Base-by-base conservation (phyloP, 306 rosid genomes). In the Quercus dentata region DNA sequence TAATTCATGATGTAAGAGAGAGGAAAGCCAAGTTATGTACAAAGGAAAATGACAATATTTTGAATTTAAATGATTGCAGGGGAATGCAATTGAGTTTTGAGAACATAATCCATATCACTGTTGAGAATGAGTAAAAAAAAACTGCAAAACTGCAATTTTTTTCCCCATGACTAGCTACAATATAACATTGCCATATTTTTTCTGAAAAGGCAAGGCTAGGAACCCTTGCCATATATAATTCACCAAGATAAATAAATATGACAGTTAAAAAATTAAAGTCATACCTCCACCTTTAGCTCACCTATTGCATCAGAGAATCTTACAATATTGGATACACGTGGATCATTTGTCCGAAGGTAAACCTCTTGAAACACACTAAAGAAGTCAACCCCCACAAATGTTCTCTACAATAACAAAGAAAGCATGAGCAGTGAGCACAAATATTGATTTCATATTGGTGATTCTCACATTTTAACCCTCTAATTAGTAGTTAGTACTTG, bases 271-370 rank as follows among this genome's bases (percentile, higher is more conserved):
- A 31, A 19, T 9, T 7, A 59, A 73, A 49, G 64, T 41, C 89
- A 81, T 87, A 92, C 98, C 97, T 94, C 98, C 62, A 92, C 97
- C 90, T 92, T 94, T n/a, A 94, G 97, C 87, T 94, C 97, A 79
- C 98, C 98, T 20, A 92, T 84, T 79, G 92, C 92, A 74, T 94
- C 98, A 81, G 98, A 92, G 85, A 94, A 92, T 75, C 88, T 86
- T 23, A 94, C 97, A 59, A 94, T 87, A 82, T 94, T 92, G 83
- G 88, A 78, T 6, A 92, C 97, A 3, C 97, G 94, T 11, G 94
- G 97, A 82, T 94, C 98, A 80, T 87, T 92, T 35, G 97, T 83
- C 83, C 55, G 87, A 76, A 94, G 97, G 80, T 83, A 83, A 73
- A 94, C 90, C 91, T 94, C 98, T 92, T 94, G 98, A 80, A 91